Evolutionary conservation across 2,329 filamentous ascomycete genomes (phyloP), one percentile per base, ranked within the genome.

Genomic region (Fusarium sp.): DNA sequence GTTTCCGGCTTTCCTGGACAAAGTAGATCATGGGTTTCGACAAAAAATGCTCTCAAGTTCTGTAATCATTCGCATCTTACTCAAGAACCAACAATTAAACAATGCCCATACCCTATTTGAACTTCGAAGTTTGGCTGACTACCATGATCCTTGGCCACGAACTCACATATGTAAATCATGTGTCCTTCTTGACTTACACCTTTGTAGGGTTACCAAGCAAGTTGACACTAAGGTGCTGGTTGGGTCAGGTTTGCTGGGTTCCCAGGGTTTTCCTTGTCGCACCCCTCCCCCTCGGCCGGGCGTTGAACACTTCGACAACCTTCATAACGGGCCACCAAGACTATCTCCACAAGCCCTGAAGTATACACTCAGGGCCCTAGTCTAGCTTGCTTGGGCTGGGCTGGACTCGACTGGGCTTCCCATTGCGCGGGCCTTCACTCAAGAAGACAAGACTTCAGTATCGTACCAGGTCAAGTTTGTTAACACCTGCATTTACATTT

Each of bases 201-300:
- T 60, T 70, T 62, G 75, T 75, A 77, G 69, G 71, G 75, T 76
- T 76, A 69, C 72, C 62, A 73, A 72, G 69, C 64, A 72, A 68
- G 66, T 73, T 69, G 67, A 66, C 71, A 77, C 75, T 77, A 77
- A 74, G 54, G 30, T 66, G 66, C 48, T 60, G 60, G 66, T 72
- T 74, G 69, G 66, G 57, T 64, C 56, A 64, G 66, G 62, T 72
- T 73, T 72, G 60, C 54, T 69, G 57, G 72, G 67, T 63, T 62
- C 52, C 48, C 65, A 66, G 61, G 54, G 54, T 50, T 54, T 66
- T 75, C 55, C 67, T 72, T 50, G 28, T 50, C 24, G 45, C 76
- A 78, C 76, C 66, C 76, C 76, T 64, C 74, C 45, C 44, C 68
- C 68, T 65, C 54, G 54, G 47, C 66, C 36, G 36, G 70, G 48